These are phyloP conservation scores for Myxozyma lipomycoides DNA, from an alignment of 805 yeast genomes.

Conservation along the genomic window DNA sequence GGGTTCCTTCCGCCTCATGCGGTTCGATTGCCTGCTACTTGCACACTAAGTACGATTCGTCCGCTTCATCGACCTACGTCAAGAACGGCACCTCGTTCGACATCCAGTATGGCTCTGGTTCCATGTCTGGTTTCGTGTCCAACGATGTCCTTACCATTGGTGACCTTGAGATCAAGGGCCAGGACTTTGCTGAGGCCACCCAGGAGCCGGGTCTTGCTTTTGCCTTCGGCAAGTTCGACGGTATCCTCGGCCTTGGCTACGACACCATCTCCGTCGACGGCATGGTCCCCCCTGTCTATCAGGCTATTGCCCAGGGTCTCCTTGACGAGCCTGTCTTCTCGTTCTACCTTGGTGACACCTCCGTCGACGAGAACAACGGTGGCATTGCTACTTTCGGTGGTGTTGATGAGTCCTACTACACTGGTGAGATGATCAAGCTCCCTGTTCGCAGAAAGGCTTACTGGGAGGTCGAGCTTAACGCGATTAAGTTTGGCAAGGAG, in stretches of 20 bases:
- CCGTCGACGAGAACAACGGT: conserved; percentile 57
- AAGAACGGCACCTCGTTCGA: conserved; percentile 81
- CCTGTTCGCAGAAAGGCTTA: conserved; percentile 99
- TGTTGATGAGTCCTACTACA: conserved; percentile 66
- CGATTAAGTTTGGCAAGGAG: conserved; percentile 88
- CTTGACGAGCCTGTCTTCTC: conserved; percentile 83
- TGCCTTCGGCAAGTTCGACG: conserved; percentile 98
- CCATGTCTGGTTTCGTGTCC: conserved; percentile 87
- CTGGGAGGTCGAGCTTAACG: conserved; percentile 96
- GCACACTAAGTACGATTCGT: conserved; percentile 87
- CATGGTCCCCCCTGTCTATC: conserved; percentile 90
- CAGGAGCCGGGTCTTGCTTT: conserved; percentile 96
- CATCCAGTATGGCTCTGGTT: conserved; percentile 89
- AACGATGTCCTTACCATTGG: conserved; percentile 80
- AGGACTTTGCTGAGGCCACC: conserved; percentile 96
- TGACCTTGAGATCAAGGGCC: conserved; percentile 76
- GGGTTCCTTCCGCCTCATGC: conserved; percentile 92
- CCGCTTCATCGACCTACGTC: conserved; percentile 74
- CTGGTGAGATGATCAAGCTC: conserved; percentile 87
- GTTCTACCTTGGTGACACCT: conserved; percentile 80
- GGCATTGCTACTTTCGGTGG: conserved; percentile 98
- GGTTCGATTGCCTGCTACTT: conserved; percentile 91
- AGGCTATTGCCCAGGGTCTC: conserved; percentile 76
- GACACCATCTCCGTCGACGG: conserved; percentile 84
- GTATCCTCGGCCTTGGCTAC: conserved; percentile 92